A percentile compares a stretch with the other conserved stretches of the same genome.
phyloP scores from a whole-genome alignment of 2,329 filamentous ascomycete species.

The Cryphonectria radicalis region DNA sequence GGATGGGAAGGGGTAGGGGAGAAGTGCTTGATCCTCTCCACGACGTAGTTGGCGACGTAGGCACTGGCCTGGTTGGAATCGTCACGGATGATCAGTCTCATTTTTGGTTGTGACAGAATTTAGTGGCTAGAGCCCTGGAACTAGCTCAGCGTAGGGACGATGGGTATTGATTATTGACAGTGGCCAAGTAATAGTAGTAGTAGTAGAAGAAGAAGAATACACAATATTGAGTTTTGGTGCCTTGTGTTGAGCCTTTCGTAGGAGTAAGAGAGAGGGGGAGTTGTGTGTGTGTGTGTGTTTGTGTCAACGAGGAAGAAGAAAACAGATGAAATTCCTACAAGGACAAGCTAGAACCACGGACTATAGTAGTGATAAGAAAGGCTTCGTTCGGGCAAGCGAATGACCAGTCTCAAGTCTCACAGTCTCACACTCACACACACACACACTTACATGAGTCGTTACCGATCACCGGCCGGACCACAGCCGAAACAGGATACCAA shows the following conservation, averaged over 20 bases:
- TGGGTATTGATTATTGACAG: background rate
- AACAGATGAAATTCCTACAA: background rate
- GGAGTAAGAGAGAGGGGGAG: background rate
- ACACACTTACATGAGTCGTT: conserved; percentile 6
- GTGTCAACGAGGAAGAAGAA: background rate
- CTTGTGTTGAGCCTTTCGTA: background rate
- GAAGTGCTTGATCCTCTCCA: conserved; percentile 73
- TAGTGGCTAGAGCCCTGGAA: background rate
- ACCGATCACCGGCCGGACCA: conserved; percentile 19
- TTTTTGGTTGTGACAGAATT: conserved; percentile 39
- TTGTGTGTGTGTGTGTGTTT: too few species aligned
- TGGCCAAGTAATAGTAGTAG: background rate
- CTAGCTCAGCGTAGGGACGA: background rate
- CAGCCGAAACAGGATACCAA: background rate
- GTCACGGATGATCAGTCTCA: conserved; percentile 76
- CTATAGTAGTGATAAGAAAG: conserved; percentile 21
- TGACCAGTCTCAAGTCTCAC: conserved; percentile 27
- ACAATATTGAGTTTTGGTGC: background rate
- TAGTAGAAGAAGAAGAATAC: background rate
- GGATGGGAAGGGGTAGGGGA: conserved; percentile 65
- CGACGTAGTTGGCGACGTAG: conserved; percentile 75
- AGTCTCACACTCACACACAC: background rate
- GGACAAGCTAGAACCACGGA: background rate
- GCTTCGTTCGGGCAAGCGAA: conserved; percentile 13
- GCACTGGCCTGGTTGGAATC: conserved; percentile 64